Evolutionary conservation across 805 yeast genomes (phyloP).

Genomic region (Zygoascus flipseniorum): DNA sequence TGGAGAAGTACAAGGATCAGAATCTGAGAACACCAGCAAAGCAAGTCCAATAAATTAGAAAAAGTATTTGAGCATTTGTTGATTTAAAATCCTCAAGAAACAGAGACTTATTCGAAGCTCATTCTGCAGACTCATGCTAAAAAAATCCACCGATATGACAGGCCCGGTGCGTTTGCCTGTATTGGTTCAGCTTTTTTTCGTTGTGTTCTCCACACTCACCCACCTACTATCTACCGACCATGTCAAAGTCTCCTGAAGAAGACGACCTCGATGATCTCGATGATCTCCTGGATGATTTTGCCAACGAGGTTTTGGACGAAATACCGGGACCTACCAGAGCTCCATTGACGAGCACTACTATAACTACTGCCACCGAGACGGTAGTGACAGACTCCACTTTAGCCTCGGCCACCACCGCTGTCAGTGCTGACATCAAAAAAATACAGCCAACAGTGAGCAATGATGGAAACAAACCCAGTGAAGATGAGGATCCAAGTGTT

Average conservation of each 20-base stretch:
- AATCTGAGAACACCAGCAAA: too few species aligned
- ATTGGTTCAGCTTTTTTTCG: too few species aligned
- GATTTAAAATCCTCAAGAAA: too few species aligned
- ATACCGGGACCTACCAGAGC: neutral
- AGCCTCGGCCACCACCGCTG: neutral
- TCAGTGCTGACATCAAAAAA: slow-evolving; percentile 4
- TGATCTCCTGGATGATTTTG: slow-evolving; percentile 73
- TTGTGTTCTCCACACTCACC: neutral
- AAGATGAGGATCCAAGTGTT: slow-evolving; percentile 13
- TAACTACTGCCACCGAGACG: neutral
- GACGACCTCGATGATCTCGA: slow-evolving; percentile 25
- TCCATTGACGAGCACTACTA: neutral
- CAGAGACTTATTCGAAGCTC: too few species aligned
- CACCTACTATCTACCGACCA: neutral
- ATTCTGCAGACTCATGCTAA: too few species aligned
- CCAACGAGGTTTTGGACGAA: slow-evolving; percentile 46
- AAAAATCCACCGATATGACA: too few species aligned
- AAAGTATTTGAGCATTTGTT: too few species aligned
- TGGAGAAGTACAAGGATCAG: too few species aligned
- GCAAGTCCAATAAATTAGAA: too few species aligned
- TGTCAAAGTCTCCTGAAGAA: slow-evolving; percentile 10
- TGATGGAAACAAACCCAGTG: neutral
- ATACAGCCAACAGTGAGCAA: slow-evolving; percentile 10
- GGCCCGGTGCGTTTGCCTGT: too few species aligned
- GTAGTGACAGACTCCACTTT: neutral